Evolutionary conservation across 768 basidiomycete genomes (phyloP), one percentile per base, ranked within the genome.

Genomic region (Termitomyces sp.): DNA sequence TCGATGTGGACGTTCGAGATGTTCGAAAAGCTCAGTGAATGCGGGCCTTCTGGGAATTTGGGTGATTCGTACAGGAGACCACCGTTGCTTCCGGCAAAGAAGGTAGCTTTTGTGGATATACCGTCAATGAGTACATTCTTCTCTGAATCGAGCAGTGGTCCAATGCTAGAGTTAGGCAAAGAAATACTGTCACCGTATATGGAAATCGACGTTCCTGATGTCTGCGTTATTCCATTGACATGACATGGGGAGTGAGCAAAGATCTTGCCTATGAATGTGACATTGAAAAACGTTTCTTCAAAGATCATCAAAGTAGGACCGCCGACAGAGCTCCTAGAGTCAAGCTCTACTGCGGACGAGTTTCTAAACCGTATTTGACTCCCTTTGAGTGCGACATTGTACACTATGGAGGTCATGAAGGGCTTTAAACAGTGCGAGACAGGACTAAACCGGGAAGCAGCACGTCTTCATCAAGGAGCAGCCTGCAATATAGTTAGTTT

Each of bases 381-480:
- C 30, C 33, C 24, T 42, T 33, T 16, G 22, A 35, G 24, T 16
- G 32, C 3, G 33, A 33, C 8, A 35, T 24, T 42, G 33, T 57
- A 56, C 46, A 56, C 18, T 56, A 56, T 50, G 8, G 16, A 49
- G 30, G 28, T 20, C 56, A 56, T 56, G 10, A 16, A 51, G 50
- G 20, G 10, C 6, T 32, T 22, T n/a, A n/a, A 14, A 28, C 33
- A 26, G 18, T 53, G 52, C 28, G n/a, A 18, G 12, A 26, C 14
- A 53, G 6, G n/a, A 42, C n/a, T 38, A 30, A 20, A 28, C 38
- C n/a, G 10, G 18, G 13, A 30, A 52, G 6, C 6, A 42, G 52
- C 51, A 26, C 38, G 38, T 30, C 52, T n/a, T 53, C 52, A 53
- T 53, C 52, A 53, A 53, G 51, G 28, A 30, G 52, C 12, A 52